phyloP scores from a whole-genome alignment of 1,284 basidiomycete species.

The Heterobasidion annosum region DNA sequence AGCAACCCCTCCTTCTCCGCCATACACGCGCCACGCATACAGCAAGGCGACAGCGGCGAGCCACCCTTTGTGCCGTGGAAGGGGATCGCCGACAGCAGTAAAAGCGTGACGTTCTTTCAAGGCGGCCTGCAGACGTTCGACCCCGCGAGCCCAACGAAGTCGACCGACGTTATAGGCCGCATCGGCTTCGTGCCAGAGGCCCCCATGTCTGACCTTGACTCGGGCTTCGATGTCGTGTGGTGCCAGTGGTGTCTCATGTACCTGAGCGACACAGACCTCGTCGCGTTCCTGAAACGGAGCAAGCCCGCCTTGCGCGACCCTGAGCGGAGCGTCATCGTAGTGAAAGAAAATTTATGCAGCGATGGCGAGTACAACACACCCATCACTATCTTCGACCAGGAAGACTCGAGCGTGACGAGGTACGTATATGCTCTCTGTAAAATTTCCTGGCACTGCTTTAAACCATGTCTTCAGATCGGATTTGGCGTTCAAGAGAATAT shows the following conservation, averaged over 20 bases:
- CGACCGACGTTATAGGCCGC: slow-evolving; percentile 23
- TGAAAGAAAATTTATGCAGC: slow-evolving; percentile 87
- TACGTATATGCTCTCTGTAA: slow-evolving; percentile 14
- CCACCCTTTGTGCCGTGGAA: slow-evolving; percentile 42
- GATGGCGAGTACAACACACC: slow-evolving; percentile 45
- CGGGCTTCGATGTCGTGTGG: slow-evolving; percentile 78
- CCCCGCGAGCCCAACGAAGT: slow-evolving; percentile 31
- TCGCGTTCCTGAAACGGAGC: slow-evolving; percentile 64
- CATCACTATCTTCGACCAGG: slow-evolving; percentile 67
- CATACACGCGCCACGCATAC: not conserved
- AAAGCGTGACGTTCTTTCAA: slow-evolving; percentile 76
- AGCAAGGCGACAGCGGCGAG: not conserved
- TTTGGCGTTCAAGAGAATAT: slow-evolving; percentile 70
- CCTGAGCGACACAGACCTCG: slow-evolving; percentile 69
- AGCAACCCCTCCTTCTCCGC: slow-evolving; percentile 5
- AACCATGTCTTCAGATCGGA: slow-evolving; percentile 54
- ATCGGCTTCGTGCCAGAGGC: slow-evolving; percentile 39
- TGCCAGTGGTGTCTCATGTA: slow-evolving; percentile 96
- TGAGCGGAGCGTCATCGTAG: slow-evolving; percentile 56
- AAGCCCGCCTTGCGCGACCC: slow-evolving; percentile 44
- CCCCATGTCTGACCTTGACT: slow-evolving; percentile 24
- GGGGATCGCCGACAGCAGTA: slow-evolving; percentile 52
- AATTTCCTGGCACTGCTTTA: not conserved
- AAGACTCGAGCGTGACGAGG: slow-evolving; percentile 89
- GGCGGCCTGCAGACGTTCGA: slow-evolving; percentile 75